Evolutionary conservation across 2,329 filamentous ascomycete genomes (phyloP).

Genomic region (Cercospora nicotianae): DNA sequence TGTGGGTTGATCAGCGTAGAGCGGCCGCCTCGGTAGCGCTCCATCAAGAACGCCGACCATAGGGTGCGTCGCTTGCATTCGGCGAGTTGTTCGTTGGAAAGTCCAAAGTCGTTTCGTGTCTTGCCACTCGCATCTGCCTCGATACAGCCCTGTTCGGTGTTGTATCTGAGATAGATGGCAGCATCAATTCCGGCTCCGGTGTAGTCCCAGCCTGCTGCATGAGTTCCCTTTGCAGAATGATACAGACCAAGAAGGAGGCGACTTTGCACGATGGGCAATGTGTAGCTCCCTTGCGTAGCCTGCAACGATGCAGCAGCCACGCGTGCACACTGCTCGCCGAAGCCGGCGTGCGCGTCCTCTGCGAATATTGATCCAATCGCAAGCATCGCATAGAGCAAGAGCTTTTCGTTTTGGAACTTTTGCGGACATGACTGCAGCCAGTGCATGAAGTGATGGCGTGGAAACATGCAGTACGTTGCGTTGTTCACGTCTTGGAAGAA

Average conservation of each 20-base stretch:
- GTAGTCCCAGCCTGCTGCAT: constrained; percentile 63
- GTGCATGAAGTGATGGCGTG: constrained; percentile 52
- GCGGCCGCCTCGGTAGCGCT: constrained; percentile 59
- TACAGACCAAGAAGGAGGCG: constrained; percentile 67
- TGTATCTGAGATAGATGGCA: constrained; percentile 56
- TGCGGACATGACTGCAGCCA: constrained; percentile 55
- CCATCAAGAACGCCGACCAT: constrained; percentile 70
- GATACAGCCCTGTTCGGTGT: constrained; percentile 56
- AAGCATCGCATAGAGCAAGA: constrained; percentile 62
- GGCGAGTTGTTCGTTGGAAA: constrained; percentile 47
- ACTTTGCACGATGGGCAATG: constrained; percentile 65
- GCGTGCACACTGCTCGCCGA: constrained; percentile 51
- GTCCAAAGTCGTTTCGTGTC: constrained; percentile 28
- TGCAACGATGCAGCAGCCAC: constrained; percentile 61
- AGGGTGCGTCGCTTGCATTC: constrained; percentile 71
- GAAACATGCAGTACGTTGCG: constrained; percentile 58
- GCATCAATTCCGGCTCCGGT: constrained; percentile 62
- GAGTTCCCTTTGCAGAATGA: constrained; percentile 62
- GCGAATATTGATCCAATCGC: constrained; percentile 59
- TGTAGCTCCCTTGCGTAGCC: constrained; percentile 53
- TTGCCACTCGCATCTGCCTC: constrained; percentile 20
- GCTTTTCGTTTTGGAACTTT: constrained; percentile 49
- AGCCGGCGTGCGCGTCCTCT: constrained; percentile 44
- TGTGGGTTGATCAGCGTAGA: constrained; percentile 60
- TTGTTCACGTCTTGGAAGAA: constrained; percentile 60